These are phyloP conservation scores for Thelonectria rubi DNA, from an alignment of 2,329 filamentous ascomycete species.

Conservation along the genomic window DNA sequence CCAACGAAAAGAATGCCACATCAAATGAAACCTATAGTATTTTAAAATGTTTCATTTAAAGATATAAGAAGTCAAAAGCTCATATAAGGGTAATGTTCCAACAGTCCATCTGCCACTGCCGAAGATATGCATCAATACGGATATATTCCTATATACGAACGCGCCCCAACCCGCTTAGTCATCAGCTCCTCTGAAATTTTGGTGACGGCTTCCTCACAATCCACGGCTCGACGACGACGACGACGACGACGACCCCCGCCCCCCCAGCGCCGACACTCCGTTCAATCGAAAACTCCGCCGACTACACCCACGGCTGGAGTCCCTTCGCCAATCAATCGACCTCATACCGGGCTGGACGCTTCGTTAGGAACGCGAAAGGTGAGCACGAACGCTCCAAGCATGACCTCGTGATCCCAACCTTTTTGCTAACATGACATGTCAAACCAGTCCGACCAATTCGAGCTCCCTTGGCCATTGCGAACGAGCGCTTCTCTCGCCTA, in stretches of 20 bases:
- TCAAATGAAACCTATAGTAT: too few relatives aligned
- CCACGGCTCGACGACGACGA: constrained; percentile 16
- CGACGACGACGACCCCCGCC: too few relatives aligned
- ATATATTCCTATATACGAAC: constrained; percentile 20
- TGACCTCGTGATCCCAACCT: constrained; percentile 1
- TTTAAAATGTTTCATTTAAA: too few relatives aligned
- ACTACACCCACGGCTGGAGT: constrained; percentile 14
- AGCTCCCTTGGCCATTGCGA: constrained; percentile 5
- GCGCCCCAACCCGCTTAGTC: constrained; percentile 30
- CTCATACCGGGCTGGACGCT: not conserved
- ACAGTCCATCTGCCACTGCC: not conserved
- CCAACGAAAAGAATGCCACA: too few relatives aligned
- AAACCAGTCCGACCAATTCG: constrained; percentile 10
- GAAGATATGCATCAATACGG: constrained; percentile 24
- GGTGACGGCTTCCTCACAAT: constrained; percentile 25
- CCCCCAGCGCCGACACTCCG: constrained; percentile 21
- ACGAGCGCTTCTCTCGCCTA: not conserved
- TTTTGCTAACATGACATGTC: constrained; percentile 18
- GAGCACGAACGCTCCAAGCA: constrained; percentile 6
- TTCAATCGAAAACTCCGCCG: constrained; percentile 22
- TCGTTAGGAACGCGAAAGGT: constrained; percentile 22
- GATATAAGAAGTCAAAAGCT: too few relatives aligned
- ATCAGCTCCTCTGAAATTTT: constrained; percentile 37
- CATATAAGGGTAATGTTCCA: too few relatives aligned
- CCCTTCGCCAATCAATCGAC: constrained; percentile 16